These are phyloP conservation scores for Cerrena zonata DNA, from an alignment of 1,284 basidiomycete genomes.

Conservation along the genomic window DNA sequence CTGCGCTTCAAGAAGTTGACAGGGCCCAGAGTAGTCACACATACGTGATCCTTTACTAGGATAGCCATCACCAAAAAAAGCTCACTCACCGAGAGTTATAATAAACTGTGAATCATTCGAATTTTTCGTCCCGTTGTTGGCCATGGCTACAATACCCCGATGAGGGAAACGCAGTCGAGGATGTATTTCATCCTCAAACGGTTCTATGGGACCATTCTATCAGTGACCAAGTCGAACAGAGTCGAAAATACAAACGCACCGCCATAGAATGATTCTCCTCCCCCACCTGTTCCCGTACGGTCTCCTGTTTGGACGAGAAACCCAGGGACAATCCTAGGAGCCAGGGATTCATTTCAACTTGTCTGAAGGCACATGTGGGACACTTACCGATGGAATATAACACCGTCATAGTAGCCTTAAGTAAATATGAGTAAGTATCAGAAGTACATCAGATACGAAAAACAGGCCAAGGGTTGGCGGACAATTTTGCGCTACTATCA, in stretches of 20 bases:
- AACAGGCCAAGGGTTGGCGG: too few relatives aligned
- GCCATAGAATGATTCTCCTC: constrained; percentile 89
- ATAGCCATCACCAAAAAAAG: too few relatives aligned
- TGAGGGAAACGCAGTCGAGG: constrained; percentile 80
- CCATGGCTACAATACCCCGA: constrained; percentile 90
- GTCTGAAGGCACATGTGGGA: constrained; percentile 1
- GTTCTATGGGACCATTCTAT: constrained; percentile 43
- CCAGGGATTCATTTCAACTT: constrained; percentile 3
- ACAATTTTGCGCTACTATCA: too few relatives aligned
- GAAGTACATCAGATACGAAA: too few relatives aligned
- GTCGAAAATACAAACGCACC: constrained; percentile 40
- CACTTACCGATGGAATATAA: constrained; percentile 82
- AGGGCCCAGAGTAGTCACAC: not conserved
- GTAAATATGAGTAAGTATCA: not conserved
- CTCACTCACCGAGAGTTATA: constrained; percentile 69
- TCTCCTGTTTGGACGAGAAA: constrained; percentile 97
- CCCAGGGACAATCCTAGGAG: constrained; percentile 65
- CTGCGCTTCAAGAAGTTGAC: not conserved
- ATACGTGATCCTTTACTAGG: too few relatives aligned
- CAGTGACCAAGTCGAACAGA: not conserved
- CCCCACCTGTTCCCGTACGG: constrained; percentile 82
- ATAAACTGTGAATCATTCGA: constrained; percentile 89
- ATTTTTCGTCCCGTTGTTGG: constrained; percentile 80
- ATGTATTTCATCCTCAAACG: constrained; percentile 91
- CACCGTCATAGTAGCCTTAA: constrained; percentile 89